phyloP scores from a whole-genome alignment of 1,139 yeast genomes.

The Sugiyamaella castrensis region DNA sequence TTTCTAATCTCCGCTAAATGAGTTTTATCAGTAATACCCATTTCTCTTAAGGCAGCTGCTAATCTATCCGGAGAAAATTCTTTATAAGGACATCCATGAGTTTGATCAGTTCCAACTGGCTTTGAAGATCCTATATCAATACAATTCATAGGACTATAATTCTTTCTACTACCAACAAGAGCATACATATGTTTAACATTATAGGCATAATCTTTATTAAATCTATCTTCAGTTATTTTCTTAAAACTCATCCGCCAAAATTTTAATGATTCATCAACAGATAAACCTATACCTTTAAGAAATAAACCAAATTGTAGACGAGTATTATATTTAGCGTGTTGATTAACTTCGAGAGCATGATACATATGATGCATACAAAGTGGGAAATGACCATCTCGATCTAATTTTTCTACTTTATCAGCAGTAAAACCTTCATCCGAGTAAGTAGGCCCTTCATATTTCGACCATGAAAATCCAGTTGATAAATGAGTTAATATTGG shows the following conservation, averaged over 20 bases:
- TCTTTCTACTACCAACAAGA: constrained; percentile 81
- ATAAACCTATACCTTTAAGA: constrained; percentile 83
- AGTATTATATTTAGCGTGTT: constrained; percentile 77
- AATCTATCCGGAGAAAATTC: constrained; percentile 65
- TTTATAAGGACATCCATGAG: constrained; percentile 91
- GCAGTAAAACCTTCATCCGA: constrained; percentile 62
- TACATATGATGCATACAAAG: constrained; percentile 75
- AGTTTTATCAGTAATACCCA: constrained; percentile 69
- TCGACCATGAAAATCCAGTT: constrained; percentile 32
- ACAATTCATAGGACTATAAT: constrained; percentile 86
- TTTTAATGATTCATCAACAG: constrained; percentile 79
- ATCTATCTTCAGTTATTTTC: constrained; percentile 63
- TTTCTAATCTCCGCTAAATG: constrained; percentile 64
- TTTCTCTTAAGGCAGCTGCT: constrained; percentile 48
- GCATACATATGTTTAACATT: constrained; percentile 89
- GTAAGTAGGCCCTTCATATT: constrained; percentile 38
- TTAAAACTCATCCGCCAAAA: constrained; percentile 83
- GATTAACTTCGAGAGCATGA: constrained; percentile 53
- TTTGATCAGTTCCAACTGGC: constrained; percentile 66
- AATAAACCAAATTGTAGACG: constrained; percentile 84
- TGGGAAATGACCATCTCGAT: constrained; percentile 68
- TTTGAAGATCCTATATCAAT: constrained; percentile 70
- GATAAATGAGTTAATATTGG: constrained; percentile 81
- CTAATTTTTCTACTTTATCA: constrained; percentile 54
- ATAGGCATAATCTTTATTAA: constrained; percentile 83